phyloP scores from a whole-genome alignment of 2,329 filamentous ascomycete genomes.

The Didymella glomerata region DNA sequence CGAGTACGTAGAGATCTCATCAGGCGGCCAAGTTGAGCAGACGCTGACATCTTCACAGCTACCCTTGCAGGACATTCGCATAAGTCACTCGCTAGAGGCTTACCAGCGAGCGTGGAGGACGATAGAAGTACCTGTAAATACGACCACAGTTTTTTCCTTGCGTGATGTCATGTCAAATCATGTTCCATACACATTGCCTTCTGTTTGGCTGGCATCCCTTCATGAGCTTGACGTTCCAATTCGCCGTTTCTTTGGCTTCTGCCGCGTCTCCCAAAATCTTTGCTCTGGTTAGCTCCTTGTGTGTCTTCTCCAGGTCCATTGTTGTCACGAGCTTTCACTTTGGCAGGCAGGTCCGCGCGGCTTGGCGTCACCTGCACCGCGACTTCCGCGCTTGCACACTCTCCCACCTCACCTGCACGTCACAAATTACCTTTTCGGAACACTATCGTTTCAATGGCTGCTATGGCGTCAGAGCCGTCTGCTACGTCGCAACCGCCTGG shows the following conservation, averaged over 20 bases:
- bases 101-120: conserved; percentile 21
- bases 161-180: conserved; percentile 13
- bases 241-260: not conserved
- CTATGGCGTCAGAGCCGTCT: conserved; percentile 26
- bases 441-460: not conserved
- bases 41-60: conserved; percentile 40
- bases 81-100: conserved; percentile 25
- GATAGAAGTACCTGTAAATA: conserved; percentile 43
- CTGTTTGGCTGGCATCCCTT: not conserved
- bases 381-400: conserved; percentile 23
- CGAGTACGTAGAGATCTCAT: conserved; percentile 43
- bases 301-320: not conserved
- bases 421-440: conserved; percentile 11
- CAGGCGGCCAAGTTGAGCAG: not conserved
- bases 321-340: conserved; percentile 7
- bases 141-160: conserved; percentile 27
- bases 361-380: conserved; percentile 32
- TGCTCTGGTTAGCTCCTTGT: no score
- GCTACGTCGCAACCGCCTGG: conserved; percentile 38
- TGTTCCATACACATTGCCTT: conserved; percentile 2
- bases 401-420: conserved; percentile 11
- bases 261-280: not conserved
- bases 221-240: not conserved
- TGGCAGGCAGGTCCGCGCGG: conserved; percentile 16
- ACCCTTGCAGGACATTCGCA: conserved; percentile 58